Evolutionary conservation across 352 stramenopile genomes (phyloP).

Genomic region (Phytophthora palmivora): DNA sequence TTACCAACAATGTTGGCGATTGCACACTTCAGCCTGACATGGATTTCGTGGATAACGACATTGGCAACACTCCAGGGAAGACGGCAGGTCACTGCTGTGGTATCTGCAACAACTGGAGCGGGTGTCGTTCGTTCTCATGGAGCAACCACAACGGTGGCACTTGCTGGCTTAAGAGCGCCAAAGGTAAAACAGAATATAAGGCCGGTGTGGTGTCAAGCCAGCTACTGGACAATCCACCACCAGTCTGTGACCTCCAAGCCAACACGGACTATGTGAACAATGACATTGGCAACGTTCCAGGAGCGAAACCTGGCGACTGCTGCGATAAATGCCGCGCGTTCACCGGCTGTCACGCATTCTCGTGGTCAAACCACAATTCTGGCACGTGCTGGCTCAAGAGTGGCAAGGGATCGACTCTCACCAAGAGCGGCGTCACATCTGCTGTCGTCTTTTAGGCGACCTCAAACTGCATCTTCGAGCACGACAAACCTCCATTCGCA

Average conservation of each 20-base stretch:
- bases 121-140: conserved; percentile 44
- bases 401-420: conserved; percentile 23
- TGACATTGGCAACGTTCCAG: conserved; percentile 36
- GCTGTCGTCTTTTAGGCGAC: conserved; percentile 28
- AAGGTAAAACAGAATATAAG: conserved; percentile 19
- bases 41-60: conserved; percentile 47
- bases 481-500: conserved; percentile 12
- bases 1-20: conserved; percentile 20
- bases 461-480: background rate
- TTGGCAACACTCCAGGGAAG: conserved; percentile 25
- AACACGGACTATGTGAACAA: conserved; percentile 39
- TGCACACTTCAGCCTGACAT: conserved; percentile 31
- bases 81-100: conserved; percentile 31
- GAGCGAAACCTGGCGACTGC: conserved; percentile 25
- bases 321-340: conserved; percentile 33
- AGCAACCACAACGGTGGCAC: conserved; percentile 47
- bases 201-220: conserved; percentile 33
- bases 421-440: conserved; percentile 36
- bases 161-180: conserved; percentile 48
- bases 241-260: conserved; percentile 27
- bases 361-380: conserved; percentile 32
- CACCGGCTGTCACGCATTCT: conserved; percentile 35
- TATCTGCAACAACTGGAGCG: conserved; percentile 43
- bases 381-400: conserved; percentile 39
- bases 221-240: conserved; percentile 24